Evolutionary conservation across 805 yeast genomes (phyloP).

Genomic region (Schwanniomyces occidentalis): DNA sequence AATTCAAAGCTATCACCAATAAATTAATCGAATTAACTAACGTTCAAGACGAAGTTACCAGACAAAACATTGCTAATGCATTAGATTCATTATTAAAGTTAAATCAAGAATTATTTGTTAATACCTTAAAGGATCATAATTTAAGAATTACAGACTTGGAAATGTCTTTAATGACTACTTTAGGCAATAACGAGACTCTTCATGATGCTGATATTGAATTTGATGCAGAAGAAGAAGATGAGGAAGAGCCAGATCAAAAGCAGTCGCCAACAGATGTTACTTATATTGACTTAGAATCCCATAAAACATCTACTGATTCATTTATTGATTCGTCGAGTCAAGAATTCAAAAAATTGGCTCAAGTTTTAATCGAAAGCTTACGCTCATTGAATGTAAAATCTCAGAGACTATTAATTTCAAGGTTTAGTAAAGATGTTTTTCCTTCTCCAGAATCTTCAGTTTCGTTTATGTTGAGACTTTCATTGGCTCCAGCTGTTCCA

Average conservation of each 20-base stretch:
- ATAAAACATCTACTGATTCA: slow-evolving; percentile 15
- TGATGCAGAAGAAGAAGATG: slow-evolving; percentile 26
- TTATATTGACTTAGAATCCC: slow-evolving; percentile 13
- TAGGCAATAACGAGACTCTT: slow-evolving; percentile 30
- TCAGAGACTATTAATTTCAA: slow-evolving; percentile 12
- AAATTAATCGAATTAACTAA: slow-evolving; percentile 13
- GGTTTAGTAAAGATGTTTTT: slow-evolving; percentile 27
- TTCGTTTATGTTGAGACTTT: slow-evolving; percentile 60
- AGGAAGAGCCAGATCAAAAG: slow-evolving; percentile 19
- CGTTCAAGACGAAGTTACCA: slow-evolving; percentile 14
- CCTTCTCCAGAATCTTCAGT: slow-evolving; percentile 42
- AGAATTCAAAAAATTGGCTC: slow-evolving; percentile 44
- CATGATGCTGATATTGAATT: slow-evolving; percentile 34
- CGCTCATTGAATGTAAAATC: slow-evolving; percentile 14
- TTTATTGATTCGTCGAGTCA: slow-evolving; percentile 27
- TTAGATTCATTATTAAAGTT: slow-evolving; percentile 23
- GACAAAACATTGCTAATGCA: slow-evolving; percentile 15
- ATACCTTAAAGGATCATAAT: slow-evolving; percentile 16
- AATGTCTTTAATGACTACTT: slow-evolving; percentile 66
- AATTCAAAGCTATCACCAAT: slow-evolving; percentile 16
- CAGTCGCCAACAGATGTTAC: slow-evolving; percentile 17
- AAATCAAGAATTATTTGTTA: slow-evolving; percentile 20
- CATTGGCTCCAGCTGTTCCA: slow-evolving; percentile 61
- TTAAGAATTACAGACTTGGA: slow-evolving; percentile 36
- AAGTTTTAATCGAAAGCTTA: slow-evolving; percentile 47